Percentiles rank a stretch among this genome's conserved stretches.
phyloP scores from a whole-genome alignment of 768 basidiomycete species.

The Melanogaster broomeanus region DNA sequence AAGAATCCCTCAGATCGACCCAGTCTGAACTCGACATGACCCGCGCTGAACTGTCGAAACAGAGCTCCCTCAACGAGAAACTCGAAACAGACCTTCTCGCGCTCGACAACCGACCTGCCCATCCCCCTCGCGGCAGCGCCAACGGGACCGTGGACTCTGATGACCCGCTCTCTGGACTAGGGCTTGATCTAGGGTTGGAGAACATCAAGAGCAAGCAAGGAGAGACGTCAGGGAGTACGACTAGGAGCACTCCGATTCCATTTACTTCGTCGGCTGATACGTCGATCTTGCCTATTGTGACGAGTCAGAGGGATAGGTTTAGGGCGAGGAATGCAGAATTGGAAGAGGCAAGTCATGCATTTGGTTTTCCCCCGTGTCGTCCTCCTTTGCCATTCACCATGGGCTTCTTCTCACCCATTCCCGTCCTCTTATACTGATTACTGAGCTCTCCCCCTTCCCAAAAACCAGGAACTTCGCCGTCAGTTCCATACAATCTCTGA shows the following conservation, averaged over 20 bases:
- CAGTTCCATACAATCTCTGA: slow-evolving; percentile 96
- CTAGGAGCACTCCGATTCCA: slow-evolving; percentile 64
- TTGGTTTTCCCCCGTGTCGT: background rate
- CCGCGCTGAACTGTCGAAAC: slow-evolving; percentile 71
- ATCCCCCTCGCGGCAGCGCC: slow-evolving; percentile 11
- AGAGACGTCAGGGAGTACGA: slow-evolving; percentile 19
- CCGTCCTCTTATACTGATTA: background rate
- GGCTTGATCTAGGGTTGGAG: slow-evolving; percentile 48
- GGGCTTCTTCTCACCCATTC: background rate
- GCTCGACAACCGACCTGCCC: slow-evolving; percentile 54
- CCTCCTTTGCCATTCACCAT: background rate
- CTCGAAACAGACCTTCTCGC: slow-evolving; percentile 90
- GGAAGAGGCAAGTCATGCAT: slow-evolving; percentile 70
- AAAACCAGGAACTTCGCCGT: slow-evolving; percentile 80
- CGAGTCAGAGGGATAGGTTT: slow-evolving; percentile 97
- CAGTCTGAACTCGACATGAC: slow-evolving; percentile 60
- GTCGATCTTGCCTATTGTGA: slow-evolving; percentile 97
- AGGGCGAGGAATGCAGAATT: slow-evolving; percentile 95
- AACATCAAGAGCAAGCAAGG: slow-evolving; percentile 15
- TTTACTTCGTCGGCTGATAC: slow-evolving; percentile 81
- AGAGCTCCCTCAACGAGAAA: slow-evolving; percentile 80
- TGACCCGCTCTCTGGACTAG: slow-evolving; percentile 73
- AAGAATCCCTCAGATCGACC: slow-evolving; percentile 59
- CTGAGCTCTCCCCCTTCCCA: background rate
- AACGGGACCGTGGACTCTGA: slow-evolving; percentile 30